Base-by-base conservation (phyloP, 2,329 filamentous ascomycete genomes). In the Didymella segeticola region DNA sequence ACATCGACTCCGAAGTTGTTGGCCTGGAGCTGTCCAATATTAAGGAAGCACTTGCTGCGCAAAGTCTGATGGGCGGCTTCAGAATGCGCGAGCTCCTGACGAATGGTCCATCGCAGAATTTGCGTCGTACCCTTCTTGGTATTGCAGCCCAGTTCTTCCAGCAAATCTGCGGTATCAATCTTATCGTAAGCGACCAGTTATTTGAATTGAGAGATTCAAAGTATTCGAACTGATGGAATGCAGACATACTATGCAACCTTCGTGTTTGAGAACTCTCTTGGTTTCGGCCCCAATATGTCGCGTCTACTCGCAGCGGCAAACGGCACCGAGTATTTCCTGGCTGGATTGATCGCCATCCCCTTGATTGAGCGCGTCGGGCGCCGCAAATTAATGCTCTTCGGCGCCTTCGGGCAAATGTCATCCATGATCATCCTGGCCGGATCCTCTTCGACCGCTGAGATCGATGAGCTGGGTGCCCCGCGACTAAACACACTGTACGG, bases 21-120 rank as follows among this genome's bases (percentile, higher is more conserved):
- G 58, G 66, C 34, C 61, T 57, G 22, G 72, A 74, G 20, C 71
- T 73, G 43, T 51, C 59, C 20, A 72, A 68, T 17, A 69, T 74
- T 26, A 73, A 72, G 50, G 72, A 75, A 45, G 71, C 43, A 3
- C 43, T 72, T 1, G 69, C 67, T 3, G 62, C 70, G 29, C 69
- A 74, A 47, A 74, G 72, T 66, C 64, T 64, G 0, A 60, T 82
- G 72, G 73, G 80, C 22, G 76, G 85, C 46, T 86, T 86, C 70
- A 85, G 80, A 54, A 83, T 83, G 79, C 42, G 36, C 29, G 43
- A 53, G 19, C 43, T 47, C 3, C 19, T 47, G 9, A 47, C 42
- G 20, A 47, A 43, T 9, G 75, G 75, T 49, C 68, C 73, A 12
- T 75, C 77, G 50, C 72, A 77, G 20, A 77, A 78, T 53, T 68